These are phyloP conservation scores for Echinosophora koreensis DNA, from an alignment of 306 rosid species.

Conservation along the genomic window DNA sequence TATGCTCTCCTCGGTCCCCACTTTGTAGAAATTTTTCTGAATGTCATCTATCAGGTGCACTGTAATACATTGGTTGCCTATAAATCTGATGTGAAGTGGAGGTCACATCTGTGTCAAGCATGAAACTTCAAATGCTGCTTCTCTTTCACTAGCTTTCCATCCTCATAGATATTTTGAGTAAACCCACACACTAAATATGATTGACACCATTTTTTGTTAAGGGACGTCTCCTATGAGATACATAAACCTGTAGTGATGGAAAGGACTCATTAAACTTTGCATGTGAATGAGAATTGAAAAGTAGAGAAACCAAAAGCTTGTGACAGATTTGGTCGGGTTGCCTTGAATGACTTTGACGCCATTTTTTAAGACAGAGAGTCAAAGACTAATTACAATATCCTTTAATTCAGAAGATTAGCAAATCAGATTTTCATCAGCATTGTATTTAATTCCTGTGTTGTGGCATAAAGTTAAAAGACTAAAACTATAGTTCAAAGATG, in stretches of 20 bases:
- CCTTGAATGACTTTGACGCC: no score
- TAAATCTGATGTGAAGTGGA: no score
- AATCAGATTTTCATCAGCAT: slow-evolving; percentile 44
- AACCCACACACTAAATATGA: slow-evolving; percentile 26
- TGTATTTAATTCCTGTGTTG: slow-evolving; percentile 16
- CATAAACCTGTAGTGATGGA: slow-evolving; percentile 70
- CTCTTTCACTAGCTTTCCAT: no score
- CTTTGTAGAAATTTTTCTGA: no score
- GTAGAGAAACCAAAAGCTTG: background rate
- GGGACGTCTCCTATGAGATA: slow-evolving; percentile 76
- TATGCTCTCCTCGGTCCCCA: no score
- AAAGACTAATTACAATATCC: no score
- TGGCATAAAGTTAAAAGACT: slow-evolving; percentile 21
- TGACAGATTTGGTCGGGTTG: no score
- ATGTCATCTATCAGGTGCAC: no score
- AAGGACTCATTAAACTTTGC: slow-evolving; percentile 4
- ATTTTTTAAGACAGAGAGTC: no score
- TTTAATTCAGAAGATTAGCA: no score
- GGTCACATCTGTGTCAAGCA: no score
- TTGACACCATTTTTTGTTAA: slow-evolving; percentile 75
- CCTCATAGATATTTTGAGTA: background rate
- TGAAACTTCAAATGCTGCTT: no score
- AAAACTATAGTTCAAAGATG: slow-evolving; percentile 18
- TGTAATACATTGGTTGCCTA: background rate
- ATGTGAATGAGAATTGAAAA: background rate